Percentiles rank a stretch among this genome's conserved stretches.
Conservation (phyloP, 495 filamentous ascomycete species). For the Neurospora terricola region DNA sequence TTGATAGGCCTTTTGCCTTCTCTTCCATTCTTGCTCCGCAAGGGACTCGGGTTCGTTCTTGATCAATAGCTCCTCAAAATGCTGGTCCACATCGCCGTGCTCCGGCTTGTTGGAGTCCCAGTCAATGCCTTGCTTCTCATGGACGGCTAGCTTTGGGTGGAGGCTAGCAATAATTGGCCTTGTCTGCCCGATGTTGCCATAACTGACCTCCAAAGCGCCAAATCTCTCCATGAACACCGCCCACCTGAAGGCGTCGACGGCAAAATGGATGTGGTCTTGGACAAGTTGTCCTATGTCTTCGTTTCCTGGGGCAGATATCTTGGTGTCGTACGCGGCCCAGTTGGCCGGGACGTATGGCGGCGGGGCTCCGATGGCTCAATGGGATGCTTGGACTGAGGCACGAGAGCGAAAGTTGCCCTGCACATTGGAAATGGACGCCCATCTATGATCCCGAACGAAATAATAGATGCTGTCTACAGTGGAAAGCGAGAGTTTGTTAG, state of each 20-base stretch:
- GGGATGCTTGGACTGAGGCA: background rate
- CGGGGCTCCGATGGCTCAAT: background rate
- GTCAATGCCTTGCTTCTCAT: background rate
- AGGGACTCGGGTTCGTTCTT: background rate
- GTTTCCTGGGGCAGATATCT: background rate
- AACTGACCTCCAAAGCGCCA: background rate
- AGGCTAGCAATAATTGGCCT: background rate
- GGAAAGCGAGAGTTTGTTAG: background rate
- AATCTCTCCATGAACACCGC: background rate
- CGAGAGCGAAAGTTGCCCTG: background rate
- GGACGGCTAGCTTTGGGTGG: background rate
- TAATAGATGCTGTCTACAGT: background rate
- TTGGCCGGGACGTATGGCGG: background rate
- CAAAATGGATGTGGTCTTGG: too few relatives aligned
- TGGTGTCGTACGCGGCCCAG: background rate
- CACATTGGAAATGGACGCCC: background rate
- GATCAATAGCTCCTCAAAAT: background rate
- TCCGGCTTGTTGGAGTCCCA: background rate
- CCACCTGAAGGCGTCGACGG: background rate
- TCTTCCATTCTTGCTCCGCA: background rate
- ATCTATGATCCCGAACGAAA: background rate
- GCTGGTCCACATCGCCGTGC: background rate
- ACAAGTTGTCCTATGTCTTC: background rate
- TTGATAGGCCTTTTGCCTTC: background rate
- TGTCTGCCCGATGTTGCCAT: background rate